phyloP scores from a whole-genome alignment of 1,284 basidiomycete species.

The Fistulinella staudtii region DNA sequence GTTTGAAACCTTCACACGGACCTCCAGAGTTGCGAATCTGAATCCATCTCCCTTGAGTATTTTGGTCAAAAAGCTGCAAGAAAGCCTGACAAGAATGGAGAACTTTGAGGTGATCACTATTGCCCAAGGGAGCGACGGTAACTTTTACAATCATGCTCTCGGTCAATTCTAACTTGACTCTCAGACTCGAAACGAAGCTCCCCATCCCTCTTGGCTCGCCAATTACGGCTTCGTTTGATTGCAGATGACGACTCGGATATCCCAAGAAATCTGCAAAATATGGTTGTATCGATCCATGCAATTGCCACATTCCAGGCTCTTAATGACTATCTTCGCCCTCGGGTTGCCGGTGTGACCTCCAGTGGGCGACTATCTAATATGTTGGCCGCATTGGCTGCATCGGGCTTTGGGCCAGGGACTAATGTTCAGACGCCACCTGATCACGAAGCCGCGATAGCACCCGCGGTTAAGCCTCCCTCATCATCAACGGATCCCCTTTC shows the following conservation, averaged over 20 bases:
- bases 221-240: slow-evolving; percentile 82
- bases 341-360: slow-evolving; percentile 73
- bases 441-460: slow-evolving; percentile 22
- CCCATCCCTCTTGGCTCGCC: slow-evolving; percentile 81
- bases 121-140: slow-evolving; percentile 71
- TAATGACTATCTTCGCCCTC: slow-evolving; percentile 89
- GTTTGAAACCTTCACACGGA: slow-evolving; percentile 68
- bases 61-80: slow-evolving; percentile 93
- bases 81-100: slow-evolving; percentile 89
- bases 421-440: slow-evolving; percentile 22
- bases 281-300: slow-evolving; percentile 93
- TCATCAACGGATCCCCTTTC: slow-evolving; percentile 27
- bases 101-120: slow-evolving; percentile 92
- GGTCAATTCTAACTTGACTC: slow-evolving; percentile 6
- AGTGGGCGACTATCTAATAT: slow-evolving; percentile 77
- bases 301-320: slow-evolving; percentile 95
- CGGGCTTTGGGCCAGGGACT: slow-evolving; percentile 54
- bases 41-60: slow-evolving; percentile 66
- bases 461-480: slow-evolving; percentile 29
- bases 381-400: slow-evolving; percentile 84
- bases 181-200: slow-evolving; percentile 82
- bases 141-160: too few species aligned
- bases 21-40: slow-evolving; percentile 40
- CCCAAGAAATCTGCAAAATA: slow-evolving; percentile 80
- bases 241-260: slow-evolving; percentile 85